Conservation (phyloP, 768 basidiomycete genomes). For the Termitomyces sp. region DNA sequence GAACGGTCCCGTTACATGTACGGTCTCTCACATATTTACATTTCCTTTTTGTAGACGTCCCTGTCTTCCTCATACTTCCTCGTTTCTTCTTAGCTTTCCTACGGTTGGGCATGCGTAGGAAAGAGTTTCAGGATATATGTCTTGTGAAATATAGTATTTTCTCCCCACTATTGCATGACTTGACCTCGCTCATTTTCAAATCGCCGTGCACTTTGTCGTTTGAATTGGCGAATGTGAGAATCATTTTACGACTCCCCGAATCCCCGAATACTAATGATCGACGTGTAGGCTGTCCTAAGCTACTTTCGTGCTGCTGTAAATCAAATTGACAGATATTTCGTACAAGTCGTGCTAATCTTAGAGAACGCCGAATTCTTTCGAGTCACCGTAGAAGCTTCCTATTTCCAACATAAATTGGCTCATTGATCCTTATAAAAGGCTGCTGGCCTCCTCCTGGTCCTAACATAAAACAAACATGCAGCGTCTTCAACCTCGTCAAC, state of each 20-base stretch:
- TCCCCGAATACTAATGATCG: slow-evolving; percentile 2
- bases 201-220: neutral
- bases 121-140: slow-evolving; percentile 13
- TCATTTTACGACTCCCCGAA: neutral
- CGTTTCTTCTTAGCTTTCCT: slow-evolving; percentile 8
- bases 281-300: slow-evolving; percentile 3
- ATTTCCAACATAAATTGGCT: neutral
- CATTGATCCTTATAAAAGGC: neutral
- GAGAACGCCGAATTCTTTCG: neutral
- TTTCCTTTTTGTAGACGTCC: slow-evolving; percentile 26
- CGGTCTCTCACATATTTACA: slow-evolving; percentile 31
- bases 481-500: slow-evolving; percentile 3
- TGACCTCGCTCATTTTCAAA: neutral
- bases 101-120: slow-evolving; percentile 12
- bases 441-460: neutral
- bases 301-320: neutral
- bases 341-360: neutral
- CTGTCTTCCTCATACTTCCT: slow-evolving; percentile 12
- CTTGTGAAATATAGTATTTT: slow-evolving; percentile 17
- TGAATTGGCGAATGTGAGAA: slow-evolving; percentile 2
- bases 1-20: slow-evolving; percentile 24
- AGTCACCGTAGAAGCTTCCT: neutral
- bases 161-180: slow-evolving; percentile 3
- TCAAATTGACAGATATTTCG: neutral
- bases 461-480: neutral